These are phyloP conservation scores for Salix arbutifolia DNA, from an alignment of 345 rosid species.

Conservation along the genomic window DNA sequence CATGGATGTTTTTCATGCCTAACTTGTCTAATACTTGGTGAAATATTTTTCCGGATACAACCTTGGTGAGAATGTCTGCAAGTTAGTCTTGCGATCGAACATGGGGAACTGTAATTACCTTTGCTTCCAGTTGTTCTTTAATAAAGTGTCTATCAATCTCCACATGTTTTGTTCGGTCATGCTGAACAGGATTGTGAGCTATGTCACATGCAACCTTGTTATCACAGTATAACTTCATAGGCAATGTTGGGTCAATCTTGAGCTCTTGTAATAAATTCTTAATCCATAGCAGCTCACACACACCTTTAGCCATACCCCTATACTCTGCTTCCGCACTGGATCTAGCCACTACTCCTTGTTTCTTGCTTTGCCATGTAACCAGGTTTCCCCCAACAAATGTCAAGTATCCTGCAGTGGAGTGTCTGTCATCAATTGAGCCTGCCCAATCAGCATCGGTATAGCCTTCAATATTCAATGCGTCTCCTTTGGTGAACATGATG, in stretches of 20 bases:
- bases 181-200: not conserved
- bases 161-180: not conserved
- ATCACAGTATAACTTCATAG: not conserved
- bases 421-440: not conserved
- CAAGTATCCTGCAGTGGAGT: not conserved
- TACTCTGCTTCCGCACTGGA: not conserved
- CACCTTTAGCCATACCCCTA: not conserved
- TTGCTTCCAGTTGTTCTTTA: not conserved
- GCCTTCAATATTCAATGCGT: not conserved
- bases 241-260: rapidly evolving
- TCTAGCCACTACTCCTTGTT: not conserved
- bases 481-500: not conserved
- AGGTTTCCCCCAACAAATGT: not conserved
- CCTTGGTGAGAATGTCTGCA: too few relatives aligned
- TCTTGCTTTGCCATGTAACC: not conserved
- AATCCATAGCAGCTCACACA: not conserved
- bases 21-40: too few relatives aligned
- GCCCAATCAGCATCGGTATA: not conserved
- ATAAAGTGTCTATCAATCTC: not conserved
- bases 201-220: not conserved
- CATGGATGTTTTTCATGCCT: too few relatives aligned
- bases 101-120: not conserved
- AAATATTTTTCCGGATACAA: too few relatives aligned
- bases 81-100: not conserved
- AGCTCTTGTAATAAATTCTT: not conserved